Base-by-base conservation (phyloP, 495 filamentous ascomycete genomes). In the Hypoxylon lienhwacheense region DNA sequence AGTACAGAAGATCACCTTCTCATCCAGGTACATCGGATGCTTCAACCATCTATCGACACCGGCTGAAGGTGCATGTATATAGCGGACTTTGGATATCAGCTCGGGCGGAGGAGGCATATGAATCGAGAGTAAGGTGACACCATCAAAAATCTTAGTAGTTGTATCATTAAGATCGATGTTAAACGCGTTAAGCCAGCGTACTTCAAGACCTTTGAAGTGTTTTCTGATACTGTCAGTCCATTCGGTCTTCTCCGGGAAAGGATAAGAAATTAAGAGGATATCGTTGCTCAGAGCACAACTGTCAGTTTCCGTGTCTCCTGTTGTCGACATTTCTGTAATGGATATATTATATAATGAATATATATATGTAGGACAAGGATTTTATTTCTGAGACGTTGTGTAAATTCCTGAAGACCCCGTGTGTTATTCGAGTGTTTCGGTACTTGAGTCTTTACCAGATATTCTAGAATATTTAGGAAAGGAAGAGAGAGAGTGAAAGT, bases 31-130 rank as follows among this genome's bases (percentile, higher is more conserved):
- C 17, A 51, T 42, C 3, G 58, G 33, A 21, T 69, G 65, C 1
- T 16, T 42, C 12, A 57, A 35, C 70, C 70, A 73, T 24, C 28
- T 20, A 51, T 73, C 68, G 20, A 65, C 64, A 1, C 68, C 68
- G 5, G 70, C 67, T 0, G 59, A 65, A 2, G 51, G 44, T 16
- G 70, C 47, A 52, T 73, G 70, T 20, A 73, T 53, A 44, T 48
- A 70, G 41, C 64, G 65, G 36, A 70, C 31, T 0, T 66, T 66
- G 29, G 55, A 48, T 19, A 70, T 26, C n/a, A 59, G 22, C 10
- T 66, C 56, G 5, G 44, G 49, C 1, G 63, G 59, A 7, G 63
- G 61, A 3, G 61, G 55, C 22, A 35, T 19, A 15, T 41, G 44
- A 1, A 48, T 54, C 19, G 42, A 52, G 29, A 71, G 31, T 22